Conservation (phyloP, 1,284 basidiomycete genomes). For the Rhodotorula mucilaginosa region DNA sequence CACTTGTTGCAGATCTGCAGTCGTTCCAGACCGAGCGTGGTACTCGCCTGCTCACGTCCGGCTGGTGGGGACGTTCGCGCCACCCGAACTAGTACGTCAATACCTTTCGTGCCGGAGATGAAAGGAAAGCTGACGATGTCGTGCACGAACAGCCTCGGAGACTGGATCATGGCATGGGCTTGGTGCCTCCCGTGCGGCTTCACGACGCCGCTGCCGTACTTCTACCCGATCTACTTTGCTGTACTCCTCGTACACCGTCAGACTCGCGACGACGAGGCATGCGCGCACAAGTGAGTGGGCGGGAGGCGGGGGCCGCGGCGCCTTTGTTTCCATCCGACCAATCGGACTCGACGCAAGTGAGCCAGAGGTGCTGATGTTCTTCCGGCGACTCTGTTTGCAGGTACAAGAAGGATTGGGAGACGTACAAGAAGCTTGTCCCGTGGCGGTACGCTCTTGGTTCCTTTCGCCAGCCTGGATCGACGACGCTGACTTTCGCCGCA, state of each 20-base stretch:
- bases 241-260: conserved; percentile 90
- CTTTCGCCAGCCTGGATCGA: background rate
- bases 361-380: background rate
- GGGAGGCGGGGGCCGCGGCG: too few species aligned
- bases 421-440: conserved; percentile 64
- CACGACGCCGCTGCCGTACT: conserved; percentile 89
- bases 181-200: conserved; percentile 96
- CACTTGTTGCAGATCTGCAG: conserved; percentile 57
- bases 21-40: conserved; percentile 83
- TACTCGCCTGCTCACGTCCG: conserved; percentile 85
- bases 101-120: too few species aligned
- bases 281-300: conserved; percentile 70
- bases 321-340: background rate
- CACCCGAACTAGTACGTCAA: conserved; percentile 64
- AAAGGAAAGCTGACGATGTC: too few species aligned
- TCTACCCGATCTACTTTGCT: conserved; percentile 82
- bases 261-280: conserved; percentile 86
- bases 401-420: conserved; percentile 81
- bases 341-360: background rate
- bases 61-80: conserved; percentile 94
- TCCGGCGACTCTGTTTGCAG: conserved; percentile 45
- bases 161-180: conserved; percentile 81
- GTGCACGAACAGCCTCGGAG: conserved; percentile 58
- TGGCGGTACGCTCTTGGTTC: conserved; percentile 24
- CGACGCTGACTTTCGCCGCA: background rate